Evolutionary conservation across 768 basidiomycete species (phyloP).

Genomic region (Naganishia antarctica): DNA sequence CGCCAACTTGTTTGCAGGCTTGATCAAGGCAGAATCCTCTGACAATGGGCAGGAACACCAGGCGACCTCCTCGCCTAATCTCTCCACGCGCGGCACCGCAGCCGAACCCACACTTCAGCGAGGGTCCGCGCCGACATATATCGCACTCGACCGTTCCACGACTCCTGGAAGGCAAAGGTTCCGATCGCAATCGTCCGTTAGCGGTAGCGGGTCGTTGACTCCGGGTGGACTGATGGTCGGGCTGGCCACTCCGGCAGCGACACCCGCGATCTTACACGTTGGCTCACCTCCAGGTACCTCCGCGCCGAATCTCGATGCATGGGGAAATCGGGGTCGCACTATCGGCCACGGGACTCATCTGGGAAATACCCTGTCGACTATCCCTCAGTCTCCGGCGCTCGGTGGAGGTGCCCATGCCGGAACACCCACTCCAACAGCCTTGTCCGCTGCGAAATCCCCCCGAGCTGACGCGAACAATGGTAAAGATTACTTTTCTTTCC

Average conservation of each 20-base stretch:
- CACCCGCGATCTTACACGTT: slow-evolving; percentile 60
- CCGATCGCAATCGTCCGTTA: slow-evolving; percentile 38
- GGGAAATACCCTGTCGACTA: slow-evolving; percentile 46
- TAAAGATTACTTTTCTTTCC: slow-evolving; percentile 46
- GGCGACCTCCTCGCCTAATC: slow-evolving; percentile 27
- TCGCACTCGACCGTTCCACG: slow-evolving; percentile 40
- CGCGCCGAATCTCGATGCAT: slow-evolving; percentile 51
- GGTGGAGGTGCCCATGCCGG: slow-evolving; percentile 7
- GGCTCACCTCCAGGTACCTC: slow-evolving; percentile 35
- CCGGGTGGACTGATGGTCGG: slow-evolving; percentile 51
- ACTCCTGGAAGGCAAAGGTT: slow-evolving; percentile 36
- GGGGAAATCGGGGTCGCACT: not conserved
- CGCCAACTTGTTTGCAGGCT: slow-evolving; percentile 70
- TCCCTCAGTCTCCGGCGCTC: slow-evolving; percentile 53
- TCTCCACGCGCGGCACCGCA: too few relatives aligned
- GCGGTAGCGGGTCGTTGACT: slow-evolving; percentile 32
- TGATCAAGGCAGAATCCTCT: slow-evolving; percentile 45
- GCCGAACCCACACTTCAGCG: slow-evolving; percentile 28
- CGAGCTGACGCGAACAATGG: slow-evolving; percentile 24
- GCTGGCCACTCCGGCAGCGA: slow-evolving; percentile 64
- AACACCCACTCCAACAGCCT: slow-evolving; percentile 12
- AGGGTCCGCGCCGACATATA: slow-evolving; percentile 40
- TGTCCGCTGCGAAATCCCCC: slow-evolving; percentile 26
- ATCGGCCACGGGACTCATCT: slow-evolving; percentile 1
- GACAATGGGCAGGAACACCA: slow-evolving; percentile 34